Percentiles rank a stretch among this genome's conserved stretches.
Conservation (phyloP, 2,329 filamentous ascomycete genomes). For the Pyrenophora seminiperda region DNA sequence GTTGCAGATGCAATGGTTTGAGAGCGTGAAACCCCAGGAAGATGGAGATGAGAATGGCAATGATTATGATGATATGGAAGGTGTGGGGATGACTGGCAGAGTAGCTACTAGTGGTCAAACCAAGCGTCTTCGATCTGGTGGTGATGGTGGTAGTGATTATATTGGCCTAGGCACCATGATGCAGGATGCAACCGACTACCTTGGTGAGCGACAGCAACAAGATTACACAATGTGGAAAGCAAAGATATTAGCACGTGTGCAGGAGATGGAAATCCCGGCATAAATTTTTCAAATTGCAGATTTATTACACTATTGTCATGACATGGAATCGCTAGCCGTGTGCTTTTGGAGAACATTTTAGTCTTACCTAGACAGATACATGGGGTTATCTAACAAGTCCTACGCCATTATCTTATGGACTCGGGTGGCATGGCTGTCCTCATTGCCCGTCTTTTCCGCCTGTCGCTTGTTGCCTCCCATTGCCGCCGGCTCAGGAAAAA, state of each 20-base stretch:
- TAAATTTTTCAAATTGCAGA: no score
- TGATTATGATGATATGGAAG: no score
- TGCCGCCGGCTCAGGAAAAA: no score
- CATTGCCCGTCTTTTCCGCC: no score
- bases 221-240: slow-evolving; percentile 71
- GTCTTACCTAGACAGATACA: not conserved
- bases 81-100: slow-evolving; percentile 31
- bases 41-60: slow-evolving; percentile 30
- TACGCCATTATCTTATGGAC: slow-evolving; percentile 1
- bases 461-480: no score
- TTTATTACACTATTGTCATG: no score
- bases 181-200: slow-evolving; percentile 73
- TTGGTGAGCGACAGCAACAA: slow-evolving; percentile 66
- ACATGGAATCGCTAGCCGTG: no score
- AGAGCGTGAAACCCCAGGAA: slow-evolving; percentile 55
- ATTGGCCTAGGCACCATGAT: slow-evolving; percentile 70
- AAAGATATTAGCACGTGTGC: slow-evolving; percentile 62
- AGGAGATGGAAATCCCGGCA: slow-evolving; percentile 49
- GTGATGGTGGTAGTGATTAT: slow-evolving; percentile 52
- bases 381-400: no score
- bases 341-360: no score
- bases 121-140: slow-evolving; percentile 50
- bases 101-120: slow-evolving; percentile 40
- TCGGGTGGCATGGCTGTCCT: slow-evolving; percentile 1
- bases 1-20: slow-evolving; percentile 61